phyloP scores from a whole-genome alignment of 2,329 filamentous ascomycete species.

The Penicillium sp. region DNA sequence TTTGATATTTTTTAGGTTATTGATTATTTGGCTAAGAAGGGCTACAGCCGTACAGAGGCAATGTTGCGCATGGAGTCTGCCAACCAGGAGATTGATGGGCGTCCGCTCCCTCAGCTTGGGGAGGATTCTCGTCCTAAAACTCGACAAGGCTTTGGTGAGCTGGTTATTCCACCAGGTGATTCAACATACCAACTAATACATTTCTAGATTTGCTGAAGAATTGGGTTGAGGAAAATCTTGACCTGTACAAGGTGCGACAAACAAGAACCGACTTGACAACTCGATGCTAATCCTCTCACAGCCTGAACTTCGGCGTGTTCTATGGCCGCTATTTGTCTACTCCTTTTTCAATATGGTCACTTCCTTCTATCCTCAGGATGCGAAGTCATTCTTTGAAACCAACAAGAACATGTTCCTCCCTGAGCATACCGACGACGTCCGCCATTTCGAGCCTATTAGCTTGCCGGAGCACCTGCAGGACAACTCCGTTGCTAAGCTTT shows the following conservation, averaged over 20 bases:
- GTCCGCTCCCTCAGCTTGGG: conserved; percentile 63
- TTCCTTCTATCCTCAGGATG: conserved; percentile 69
- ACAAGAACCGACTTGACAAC: background rate
- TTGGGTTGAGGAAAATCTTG: conserved; percentile 89
- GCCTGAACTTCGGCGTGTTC: conserved; percentile 80
- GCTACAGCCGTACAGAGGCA: conserved; percentile 88
- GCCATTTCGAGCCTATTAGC: conserved; percentile 68
- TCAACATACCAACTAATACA: background rate
- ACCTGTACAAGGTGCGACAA: conserved; percentile 77
- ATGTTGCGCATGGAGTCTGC: conserved; percentile 88
- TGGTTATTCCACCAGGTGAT: background rate
- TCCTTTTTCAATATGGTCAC: conserved; percentile 78
- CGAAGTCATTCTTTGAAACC: conserved; percentile 68
- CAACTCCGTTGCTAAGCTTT: conserved; percentile 75
- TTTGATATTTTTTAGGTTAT: conserved; percentile 61
- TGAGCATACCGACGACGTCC: conserved; percentile 77
- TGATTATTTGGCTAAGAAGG: conserved; percentile 93
- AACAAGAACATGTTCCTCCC: conserved; percentile 70
- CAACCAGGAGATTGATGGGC: conserved; percentile 75
- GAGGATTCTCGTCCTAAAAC: conserved; percentile 80
- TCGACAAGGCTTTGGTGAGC: conserved; percentile 63
- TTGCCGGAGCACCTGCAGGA: conserved; percentile 74
- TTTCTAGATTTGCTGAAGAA: conserved; percentile 62
- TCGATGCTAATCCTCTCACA: conserved; percentile 35
- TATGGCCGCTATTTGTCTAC: conserved; percentile 95